Percentiles rank a stretch among this genome's conserved stretches.
Evolutionary conservation across 2,329 filamentous ascomycete genomes (phyloP).

Genomic region (Neofusicoccum cordaticola): DNA sequence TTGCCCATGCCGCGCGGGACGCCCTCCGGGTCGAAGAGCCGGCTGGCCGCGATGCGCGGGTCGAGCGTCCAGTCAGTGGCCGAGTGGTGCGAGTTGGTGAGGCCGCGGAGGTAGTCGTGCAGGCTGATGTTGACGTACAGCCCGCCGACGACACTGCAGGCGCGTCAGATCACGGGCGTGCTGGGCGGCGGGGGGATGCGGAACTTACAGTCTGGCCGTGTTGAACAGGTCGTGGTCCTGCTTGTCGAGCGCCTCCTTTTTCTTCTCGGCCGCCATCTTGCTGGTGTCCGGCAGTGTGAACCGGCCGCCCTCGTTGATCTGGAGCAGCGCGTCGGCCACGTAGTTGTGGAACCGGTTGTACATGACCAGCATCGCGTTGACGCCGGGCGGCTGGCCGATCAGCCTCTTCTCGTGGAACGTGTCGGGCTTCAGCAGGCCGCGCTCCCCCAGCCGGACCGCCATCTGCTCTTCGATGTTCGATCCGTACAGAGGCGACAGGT

Average conservation of each 20-base stretch:
- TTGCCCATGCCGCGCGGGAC: slow-evolving; percentile 47
- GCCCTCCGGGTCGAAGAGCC: slow-evolving; percentile 24
- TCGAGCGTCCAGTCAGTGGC: slow-evolving; percentile 45
- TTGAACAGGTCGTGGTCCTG: slow-evolving; percentile 37
- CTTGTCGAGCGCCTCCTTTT: slow-evolving; percentile 25
- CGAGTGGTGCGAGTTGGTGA: slow-evolving; percentile 38
- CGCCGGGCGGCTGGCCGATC: slow-evolving; percentile 34
- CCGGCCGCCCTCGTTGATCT: slow-evolving; percentile 44
- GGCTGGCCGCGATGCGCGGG: slow-evolving; percentile 38
- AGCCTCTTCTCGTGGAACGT: slow-evolving; percentile 36
- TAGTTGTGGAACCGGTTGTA: slow-evolving; percentile 43
- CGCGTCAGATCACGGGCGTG: too few species aligned
- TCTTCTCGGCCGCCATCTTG: not conserved
- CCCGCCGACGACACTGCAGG: slow-evolving; percentile 28
- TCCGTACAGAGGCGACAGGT: slow-evolving; percentile 47
- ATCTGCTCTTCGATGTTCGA: slow-evolving; percentile 34
- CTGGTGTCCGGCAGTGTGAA: slow-evolving; percentile 28
- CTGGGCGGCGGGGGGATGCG: not conserved
- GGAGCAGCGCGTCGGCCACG: slow-evolving; percentile 34
- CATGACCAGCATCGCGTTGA: slow-evolving; percentile 35
- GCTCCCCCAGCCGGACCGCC: slow-evolving; percentile 34
- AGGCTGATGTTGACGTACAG: slow-evolving; percentile 35
- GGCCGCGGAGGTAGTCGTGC: slow-evolving; percentile 40
- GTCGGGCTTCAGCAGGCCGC: slow-evolving; percentile 41
- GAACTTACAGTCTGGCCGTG: slow-evolving; percentile 30